A percentile compares a stretch with the other conserved stretches of the same genome.
phyloP scores from a whole-genome alignment of 805 yeast genomes.

The Komagataella mondaviorum region DNA sequence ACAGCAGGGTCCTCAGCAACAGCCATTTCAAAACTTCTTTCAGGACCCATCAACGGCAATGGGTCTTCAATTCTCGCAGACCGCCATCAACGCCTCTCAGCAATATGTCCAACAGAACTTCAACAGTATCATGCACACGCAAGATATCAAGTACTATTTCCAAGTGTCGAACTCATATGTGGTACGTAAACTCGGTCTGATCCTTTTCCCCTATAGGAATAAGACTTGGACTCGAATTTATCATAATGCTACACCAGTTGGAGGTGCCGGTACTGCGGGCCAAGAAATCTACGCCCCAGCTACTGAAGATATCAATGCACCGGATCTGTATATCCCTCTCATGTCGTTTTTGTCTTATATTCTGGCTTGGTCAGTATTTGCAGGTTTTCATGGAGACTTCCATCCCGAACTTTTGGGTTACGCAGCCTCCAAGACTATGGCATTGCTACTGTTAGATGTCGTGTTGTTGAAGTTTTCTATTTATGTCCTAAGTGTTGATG shows the following conservation, averaged over 20 bases:
- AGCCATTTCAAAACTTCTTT: constrained; percentile 30
- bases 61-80: constrained; percentile 82
- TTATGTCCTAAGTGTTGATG: constrained; percentile 59
- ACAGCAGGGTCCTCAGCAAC: constrained; percentile 7
- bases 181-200: constrained; percentile 51
- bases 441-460: constrained; percentile 69
- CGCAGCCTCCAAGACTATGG: constrained; percentile 75
- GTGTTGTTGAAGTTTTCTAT: constrained; percentile 67
- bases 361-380: constrained; percentile 67
- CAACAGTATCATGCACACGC: constrained; percentile 32
- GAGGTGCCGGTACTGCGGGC: not conserved
- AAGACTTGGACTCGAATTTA: constrained; percentile 64
- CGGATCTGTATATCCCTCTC: constrained; percentile 89
- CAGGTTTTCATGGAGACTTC: constrained; percentile 80
- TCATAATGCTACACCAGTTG: constrained; percentile 13
- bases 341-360: constrained; percentile 90
- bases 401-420: constrained; percentile 89
- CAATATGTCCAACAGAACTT: constrained; percentile 67
- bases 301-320: constrained; percentile 79
- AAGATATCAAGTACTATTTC: constrained; percentile 73
- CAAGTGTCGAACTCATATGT: constrained; percentile 88
- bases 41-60: constrained; percentile 71
- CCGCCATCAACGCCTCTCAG: constrained; percentile 72
- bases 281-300: constrained; percentile 53
- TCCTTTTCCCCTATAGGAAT: constrained; percentile 78